Conservation (phyloP, 2,329 filamentous ascomycete genomes). For the Teratosphaeria destructans region DNA sequence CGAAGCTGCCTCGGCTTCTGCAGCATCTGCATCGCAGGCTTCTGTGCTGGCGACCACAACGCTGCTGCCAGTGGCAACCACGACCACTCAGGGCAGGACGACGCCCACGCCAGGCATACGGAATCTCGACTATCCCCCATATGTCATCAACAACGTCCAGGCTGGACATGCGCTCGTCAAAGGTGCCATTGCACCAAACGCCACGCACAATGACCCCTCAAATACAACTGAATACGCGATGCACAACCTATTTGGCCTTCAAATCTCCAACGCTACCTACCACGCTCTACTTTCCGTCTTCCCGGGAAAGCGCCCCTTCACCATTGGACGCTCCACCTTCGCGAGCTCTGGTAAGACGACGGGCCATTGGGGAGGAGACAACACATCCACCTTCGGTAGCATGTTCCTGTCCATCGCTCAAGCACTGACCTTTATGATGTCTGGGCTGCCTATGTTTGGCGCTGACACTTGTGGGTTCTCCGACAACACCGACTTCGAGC, state of each 20-base stretch:
- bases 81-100: constrained; percentile 10
- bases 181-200: constrained; percentile 6
- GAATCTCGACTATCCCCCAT: constrained; percentile 23
- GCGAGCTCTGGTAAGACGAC: constrained; percentile 13
- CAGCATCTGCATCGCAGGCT: constrained; percentile 44
- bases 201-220: constrained; percentile 14
- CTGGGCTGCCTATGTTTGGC: constrained; percentile 20
- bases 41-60: constrained; percentile 12
- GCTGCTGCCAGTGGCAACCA: constrained; percentile 8
- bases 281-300: constrained; percentile 15
- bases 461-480: constrained; percentile 21
- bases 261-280: constrained; percentile 18
- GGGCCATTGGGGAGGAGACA: constrained; percentile 22
- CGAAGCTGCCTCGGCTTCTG: constrained; percentile 51
- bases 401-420: constrained; percentile 21
- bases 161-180: constrained; percentile 13
- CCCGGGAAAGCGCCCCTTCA: constrained; percentile 18
- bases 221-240: constrained; percentile 15
- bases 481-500: constrained; percentile 17
- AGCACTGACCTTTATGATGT: constrained; percentile 13
- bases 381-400: constrained; percentile 14
- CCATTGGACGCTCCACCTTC: constrained; percentile 15
- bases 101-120: constrained; percentile 17
- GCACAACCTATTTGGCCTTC: constrained; percentile 19
- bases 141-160: constrained; percentile 21